A percentile compares a stretch with the other conserved stretches of the same genome.
phyloP scores from a whole-genome alignment of 2,329 filamentous ascomycete genomes.

The Colletotrichum incanum region DNA sequence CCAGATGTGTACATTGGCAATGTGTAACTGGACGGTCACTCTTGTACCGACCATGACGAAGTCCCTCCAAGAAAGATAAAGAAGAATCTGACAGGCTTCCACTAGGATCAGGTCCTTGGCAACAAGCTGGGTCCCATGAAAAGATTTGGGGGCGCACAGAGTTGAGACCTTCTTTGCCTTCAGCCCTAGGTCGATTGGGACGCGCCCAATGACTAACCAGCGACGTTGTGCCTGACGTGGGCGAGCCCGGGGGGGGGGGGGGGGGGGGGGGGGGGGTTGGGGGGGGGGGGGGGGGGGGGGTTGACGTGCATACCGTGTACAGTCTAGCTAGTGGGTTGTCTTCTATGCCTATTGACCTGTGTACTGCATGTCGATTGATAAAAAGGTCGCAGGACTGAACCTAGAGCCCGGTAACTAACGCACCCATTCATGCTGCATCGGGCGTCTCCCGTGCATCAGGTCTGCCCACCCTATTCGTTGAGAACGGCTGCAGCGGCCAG shows the following conservation, averaged over 20 bases:
- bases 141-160: background rate
- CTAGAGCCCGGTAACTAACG: slow-evolving; percentile 10
- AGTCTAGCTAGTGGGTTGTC: slow-evolving; percentile 17
- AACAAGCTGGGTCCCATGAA: slow-evolving; percentile 12
- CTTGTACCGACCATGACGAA: background rate
- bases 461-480: background rate
- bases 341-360: slow-evolving; percentile 7
- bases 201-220: slow-evolving; percentile 17
- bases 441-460: slow-evolving; percentile 14
- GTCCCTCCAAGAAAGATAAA: slow-evolving; percentile 4
- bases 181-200: slow-evolving; percentile 31
- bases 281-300: slow-evolving; percentile 19
- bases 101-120: slow-evolving; percentile 14
- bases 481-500: slow-evolving; percentile 5
- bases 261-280: slow-evolving; percentile 17
- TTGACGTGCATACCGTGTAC: slow-evolving; percentile 18
- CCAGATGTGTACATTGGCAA: slow-evolving; percentile 7
- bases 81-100: slow-evolving; percentile 5
- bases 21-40: background rate
- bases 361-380: background rate
- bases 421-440: slow-evolving; percentile 2
- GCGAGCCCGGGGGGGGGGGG: slow-evolving; percentile 14
- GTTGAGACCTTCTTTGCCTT: slow-evolving; percentile 23
- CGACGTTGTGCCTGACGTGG: slow-evolving; percentile 35
- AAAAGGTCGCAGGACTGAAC: background rate